Evolutionary conservation across 2,329 filamentous ascomycete species (phyloP).

Genomic region (Daldinia sp.): DNA sequence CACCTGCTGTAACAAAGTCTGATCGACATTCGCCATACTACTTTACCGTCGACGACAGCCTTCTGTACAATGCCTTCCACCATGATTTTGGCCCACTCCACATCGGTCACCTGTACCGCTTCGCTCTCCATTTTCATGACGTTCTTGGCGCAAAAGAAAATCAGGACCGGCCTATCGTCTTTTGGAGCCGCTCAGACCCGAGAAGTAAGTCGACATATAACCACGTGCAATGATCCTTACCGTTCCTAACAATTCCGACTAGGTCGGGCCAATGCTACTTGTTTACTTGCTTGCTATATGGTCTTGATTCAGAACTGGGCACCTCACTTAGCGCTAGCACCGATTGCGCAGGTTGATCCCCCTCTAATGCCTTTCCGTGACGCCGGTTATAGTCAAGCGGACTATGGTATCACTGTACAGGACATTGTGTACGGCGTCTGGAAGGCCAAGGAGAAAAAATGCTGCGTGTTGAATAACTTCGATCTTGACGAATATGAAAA

Average conservation of each 20-base stretch:
- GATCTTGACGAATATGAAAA: constrained; percentile 97
- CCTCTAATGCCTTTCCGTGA: constrained; percentile 99
- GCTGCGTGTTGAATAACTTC: constrained; percentile 92
- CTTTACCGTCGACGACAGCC: constrained; percentile 90
- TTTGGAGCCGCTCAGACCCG: constrained; percentile 93
- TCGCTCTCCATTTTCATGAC: constrained; percentile 94
- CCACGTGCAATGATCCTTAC: not conserved
- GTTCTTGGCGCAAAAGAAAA: constrained; percentile 92
- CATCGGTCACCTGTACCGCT: constrained; percentile 96
- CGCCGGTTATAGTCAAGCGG: constrained; percentile 96
- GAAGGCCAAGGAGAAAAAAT: constrained; percentile 96
- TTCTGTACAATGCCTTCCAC: constrained; percentile 98
- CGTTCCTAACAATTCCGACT: constrained; percentile 38
- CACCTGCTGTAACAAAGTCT: constrained; percentile 54
- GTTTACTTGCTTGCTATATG: constrained; percentile 97
- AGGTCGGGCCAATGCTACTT: constrained; percentile 93
- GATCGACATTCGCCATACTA: constrained; percentile 77
- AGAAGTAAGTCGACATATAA: constrained; percentile 73
- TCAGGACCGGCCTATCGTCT: constrained; percentile 88
- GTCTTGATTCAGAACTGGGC: constrained; percentile 98
- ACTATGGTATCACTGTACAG: constrained; percentile 94
- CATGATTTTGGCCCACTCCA: constrained; percentile 98
- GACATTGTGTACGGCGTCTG: constrained; percentile 98
- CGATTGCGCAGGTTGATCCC: constrained; percentile 95
- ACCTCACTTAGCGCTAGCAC: constrained; percentile 91